Evolutionary conservation across 2,329 filamentous ascomycete species (phyloP).

Genomic region (Chrysoporthe cubensis): DNA sequence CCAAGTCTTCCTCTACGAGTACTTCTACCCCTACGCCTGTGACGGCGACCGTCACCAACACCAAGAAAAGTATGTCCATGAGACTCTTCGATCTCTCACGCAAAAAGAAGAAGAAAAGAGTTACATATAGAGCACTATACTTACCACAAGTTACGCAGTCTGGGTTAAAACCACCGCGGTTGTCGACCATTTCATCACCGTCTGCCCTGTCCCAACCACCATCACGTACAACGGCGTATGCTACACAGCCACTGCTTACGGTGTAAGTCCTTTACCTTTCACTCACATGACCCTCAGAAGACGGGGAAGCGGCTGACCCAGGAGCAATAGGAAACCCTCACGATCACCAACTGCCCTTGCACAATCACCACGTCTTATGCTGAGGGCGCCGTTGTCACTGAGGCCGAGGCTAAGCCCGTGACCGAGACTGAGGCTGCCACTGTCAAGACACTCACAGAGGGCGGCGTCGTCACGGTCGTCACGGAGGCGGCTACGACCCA

Average conservation of each 20-base stretch:
- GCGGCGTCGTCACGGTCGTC: neutral
- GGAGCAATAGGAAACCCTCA: neutral
- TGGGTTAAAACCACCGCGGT: neutral
- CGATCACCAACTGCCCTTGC: conserved; percentile 6
- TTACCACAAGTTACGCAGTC: neutral
- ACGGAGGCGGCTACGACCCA: neutral
- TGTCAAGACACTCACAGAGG: neutral
- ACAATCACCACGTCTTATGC: neutral
- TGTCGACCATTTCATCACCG: conserved; percentile 14
- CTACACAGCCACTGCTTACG: conserved; percentile 9
- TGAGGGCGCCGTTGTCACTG: neutral
- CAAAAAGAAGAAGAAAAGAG: no score
- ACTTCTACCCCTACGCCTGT: neutral
- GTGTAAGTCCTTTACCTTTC: conserved; percentile 1
- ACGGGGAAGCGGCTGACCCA: neutral
- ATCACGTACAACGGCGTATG: conserved; percentile 1
- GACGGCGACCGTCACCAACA: neutral
- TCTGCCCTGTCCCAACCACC: neutral
- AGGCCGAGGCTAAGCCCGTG: neutral
- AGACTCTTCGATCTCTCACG: neutral
- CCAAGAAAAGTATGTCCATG: neutral
- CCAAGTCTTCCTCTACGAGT: no score
- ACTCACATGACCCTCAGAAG: neutral
- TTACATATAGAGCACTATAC: neutral
- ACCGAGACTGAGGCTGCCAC: neutral